Evolutionary conservation across 352 stramenopile species (phyloP), one percentile per base, ranked within the genome.

Genomic region (Heterotrichella gracilis): DNA sequence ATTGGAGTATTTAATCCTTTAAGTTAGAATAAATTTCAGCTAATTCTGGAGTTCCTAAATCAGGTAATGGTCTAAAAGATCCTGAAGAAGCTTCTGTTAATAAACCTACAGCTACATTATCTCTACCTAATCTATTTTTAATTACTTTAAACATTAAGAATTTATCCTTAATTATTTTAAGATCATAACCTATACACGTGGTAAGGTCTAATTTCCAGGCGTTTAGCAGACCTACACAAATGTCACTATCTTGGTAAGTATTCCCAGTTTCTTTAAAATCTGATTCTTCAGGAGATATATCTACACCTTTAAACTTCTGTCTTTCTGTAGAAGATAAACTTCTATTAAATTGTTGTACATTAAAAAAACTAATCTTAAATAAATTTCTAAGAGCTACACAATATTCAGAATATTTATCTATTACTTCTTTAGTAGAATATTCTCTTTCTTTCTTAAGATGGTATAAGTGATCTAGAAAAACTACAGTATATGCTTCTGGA

Each of bases 271-370:
- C 41, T 22, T 66, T 66, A 66, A 24, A 66, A 66, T 66, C 41
- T 24, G n/a, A 24, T 66, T 66, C n/a, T 66, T 66, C n/a, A 24
- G 41, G 41, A 66, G 41, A 66, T 66, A 66, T 66, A 66, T 66
- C 41, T 24, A 22, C 41, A 24, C 41, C 41, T 66, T 66, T 66
- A 66, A 66, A 66, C 41, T 66, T 66, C 23, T 24, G 23, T 66
- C 41, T 66, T 66, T 66, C 41, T 24, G 23, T 66, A 66, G n/a
- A 24, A 66, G 21, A 24, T 66, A 66, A 66, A 66, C 41, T 22
- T 66, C 23, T n/a, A 66, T 66, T 66, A 66, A 66, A 66, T 22
- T 66, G 41, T 66, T 66, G 41, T 66, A 66, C 21, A n/a, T 22
- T 24, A 66, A 66, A 24, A 24, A 66, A 24, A 66, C n/a, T 66